Evolutionary conservation across 2,329 filamentous ascomycete species (phyloP), one percentile per base, ranked within the genome.

Genomic region (Aspergillus carbonarius): DNA sequence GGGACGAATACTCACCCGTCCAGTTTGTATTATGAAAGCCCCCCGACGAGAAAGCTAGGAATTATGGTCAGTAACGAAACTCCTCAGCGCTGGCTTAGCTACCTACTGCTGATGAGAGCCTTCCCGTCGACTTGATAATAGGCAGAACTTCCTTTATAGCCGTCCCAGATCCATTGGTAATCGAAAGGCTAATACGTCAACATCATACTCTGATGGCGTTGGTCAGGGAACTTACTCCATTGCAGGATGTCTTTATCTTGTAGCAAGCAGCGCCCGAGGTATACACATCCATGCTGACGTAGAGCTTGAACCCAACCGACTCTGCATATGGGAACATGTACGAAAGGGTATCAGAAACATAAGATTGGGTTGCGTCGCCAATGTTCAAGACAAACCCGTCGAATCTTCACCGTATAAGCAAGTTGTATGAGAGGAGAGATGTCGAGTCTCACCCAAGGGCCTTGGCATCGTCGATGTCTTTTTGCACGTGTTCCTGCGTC

Each of bases 271-370:
- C 34, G 34, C 34, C 34, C 34, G 34, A 35, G 13, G 34, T 9
- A 10, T 70, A 64, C 61, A 72, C 70, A 52, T 75, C 73, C 51
- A 75, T 75, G n/a, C 70, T 73, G 60, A 76, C 75, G 64, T 74
- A 75, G 23, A 76, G 67, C 7, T 66, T 63, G 59, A 76, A 75
- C 37, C 62, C 66, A 9, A 66, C 61, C 1, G 65, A 58, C 1
- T 67, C 64, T n/a, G 71, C 67, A 9, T 35, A 35, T 35, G 34
- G 34, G 8, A 35, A 35, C 34, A 35, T 35, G 34, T 35, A 35
- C 10, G 34, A 35, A 3, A 35, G 34, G 12, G 34, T 35, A 23
- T 70, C 67, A 10, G 67, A 60, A 61, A 76, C 76, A n/a, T 75
- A 62, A 20, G 58, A 61, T 4, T 61, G 54, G 2, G 74, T 65